Base-by-base conservation (phyloP, 768 basidiomycete genomes). In the Tylopilus intermedius region DNA sequence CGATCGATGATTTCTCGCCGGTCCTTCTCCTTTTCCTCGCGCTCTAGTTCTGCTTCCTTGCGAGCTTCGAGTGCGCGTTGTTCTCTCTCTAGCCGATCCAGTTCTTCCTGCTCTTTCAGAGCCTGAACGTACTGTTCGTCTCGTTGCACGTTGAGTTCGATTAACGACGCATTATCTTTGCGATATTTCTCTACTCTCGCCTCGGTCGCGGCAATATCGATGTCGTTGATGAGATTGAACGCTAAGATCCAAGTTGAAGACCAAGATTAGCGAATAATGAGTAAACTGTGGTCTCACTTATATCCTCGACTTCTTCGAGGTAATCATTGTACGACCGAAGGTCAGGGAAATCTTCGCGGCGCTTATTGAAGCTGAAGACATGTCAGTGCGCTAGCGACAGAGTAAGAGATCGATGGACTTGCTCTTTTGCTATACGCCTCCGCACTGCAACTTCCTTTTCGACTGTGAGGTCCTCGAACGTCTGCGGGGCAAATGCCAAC, bases 361-460 rank as follows among this genome's bases (percentile, higher is more conserved):
- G 80, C 71, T 97, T 97, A 71, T 98, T 98, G 68, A 98, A 98
- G 60, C 94, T 97, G 57, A 37, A 42, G 38, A 51, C 53, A 59
- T 42, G 47, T 26, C 22, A 32, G 50, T 27, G 18, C 15, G 8
- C 46, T 7, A 18, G 42, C 13, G 21, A 39, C 37, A 30, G 44
- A 22, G 2, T 30, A 30, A 11, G 45, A 35, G 32, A 49, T 37
- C 26, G 45, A 42, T 4, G 32, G 5, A 27, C 84, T 41, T 60
- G 94, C 94, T 94, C 88, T 76, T 90, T 93, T 0, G 88, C 86
- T 60, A 96, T 84, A 56, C 94, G 77, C 62, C 90, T 77, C 50
- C 96, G 75, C 9, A 97, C 79, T 6, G 90, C 86, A 2, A 98
- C 90, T 72, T 99, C 96, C 65, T 94, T 94, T 72, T 96, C 94